Conservation (phyloP, 441 rosid genomes). For the Pelargonium australe region DNA sequence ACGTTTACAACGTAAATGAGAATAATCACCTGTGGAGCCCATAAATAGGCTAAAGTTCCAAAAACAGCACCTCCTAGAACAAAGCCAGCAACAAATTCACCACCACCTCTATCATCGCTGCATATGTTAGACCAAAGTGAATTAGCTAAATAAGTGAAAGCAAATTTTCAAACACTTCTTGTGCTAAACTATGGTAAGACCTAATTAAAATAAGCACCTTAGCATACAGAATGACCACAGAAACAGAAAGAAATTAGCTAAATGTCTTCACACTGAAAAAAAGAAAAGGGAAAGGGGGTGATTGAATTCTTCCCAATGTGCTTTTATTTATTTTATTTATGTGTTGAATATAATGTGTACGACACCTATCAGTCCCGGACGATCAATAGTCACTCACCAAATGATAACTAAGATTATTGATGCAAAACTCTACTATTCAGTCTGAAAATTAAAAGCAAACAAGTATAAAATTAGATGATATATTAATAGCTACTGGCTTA, state of each 20-base stretch:
- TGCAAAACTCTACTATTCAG: too few relatives aligned
- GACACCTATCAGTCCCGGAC: neutral
- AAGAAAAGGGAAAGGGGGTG: too few relatives aligned
- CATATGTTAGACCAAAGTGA: neutral
- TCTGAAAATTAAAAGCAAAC: neutral
- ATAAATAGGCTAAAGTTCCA: constrained; percentile 75
- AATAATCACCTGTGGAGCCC: constrained; percentile 78
- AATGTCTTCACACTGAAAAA: too few relatives aligned
- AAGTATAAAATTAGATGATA: neutral
- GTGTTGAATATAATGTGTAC: too few relatives aligned
- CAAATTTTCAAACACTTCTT: neutral
- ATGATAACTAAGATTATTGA: too few relatives aligned
- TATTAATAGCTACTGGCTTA: neutral
- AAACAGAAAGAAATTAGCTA: neutral
- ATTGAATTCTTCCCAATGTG: too few relatives aligned
- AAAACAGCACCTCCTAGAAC: constrained; percentile 80
- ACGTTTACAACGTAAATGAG: neutral
- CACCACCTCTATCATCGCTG: constrained; percentile 56
- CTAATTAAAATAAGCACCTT: neutral
- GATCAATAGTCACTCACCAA: neutral
- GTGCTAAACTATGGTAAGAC: neutral
- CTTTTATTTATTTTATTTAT: too few relatives aligned
- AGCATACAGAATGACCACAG: neutral
- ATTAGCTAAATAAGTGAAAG: neutral
- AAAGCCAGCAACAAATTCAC: constrained; percentile 83